Percentiles rank a stretch among this genome's conserved stretches.
phyloP scores from a whole-genome alignment of 2,329 filamentous ascomycete genomes.

The Gnomoniopsis sp. region DNA sequence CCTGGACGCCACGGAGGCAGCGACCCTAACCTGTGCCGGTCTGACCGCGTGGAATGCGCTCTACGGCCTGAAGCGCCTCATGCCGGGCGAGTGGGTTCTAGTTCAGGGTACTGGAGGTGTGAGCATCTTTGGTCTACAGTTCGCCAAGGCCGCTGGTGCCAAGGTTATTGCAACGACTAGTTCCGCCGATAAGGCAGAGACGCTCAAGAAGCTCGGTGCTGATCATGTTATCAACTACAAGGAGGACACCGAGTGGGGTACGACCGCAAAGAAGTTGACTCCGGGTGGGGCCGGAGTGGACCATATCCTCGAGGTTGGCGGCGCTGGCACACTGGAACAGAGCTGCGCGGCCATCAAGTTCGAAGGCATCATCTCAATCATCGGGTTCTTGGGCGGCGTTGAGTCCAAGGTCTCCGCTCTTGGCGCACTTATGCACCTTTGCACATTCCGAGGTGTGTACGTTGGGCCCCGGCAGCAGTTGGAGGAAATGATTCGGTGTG shows the following conservation, averaged over 20 bases:
- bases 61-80: conserved; percentile 51
- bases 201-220: conserved; percentile 49
- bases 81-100: conserved; percentile 56
- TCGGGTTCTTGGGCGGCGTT: conserved; percentile 41
- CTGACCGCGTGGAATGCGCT: conserved; percentile 66
- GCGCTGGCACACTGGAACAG: conserved; percentile 46
- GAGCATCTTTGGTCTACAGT: conserved; percentile 61
- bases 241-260: conserved; percentile 49
- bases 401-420: conserved; percentile 48
- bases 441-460: conserved; percentile 37
- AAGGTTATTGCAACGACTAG: conserved; percentile 57
- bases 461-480: conserved; percentile 38
- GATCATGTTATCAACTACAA: conserved; percentile 57
- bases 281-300: conserved; percentile 44
- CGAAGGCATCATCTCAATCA: conserved; percentile 33
- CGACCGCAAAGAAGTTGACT: conserved; percentile 47
- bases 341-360: conserved; percentile 27
- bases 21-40: conserved; percentile 56
- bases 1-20: conserved; percentile 50
- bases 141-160: conserved; percentile 46
- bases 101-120: conserved; percentile 72
- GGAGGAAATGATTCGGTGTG: conserved; percentile 39
- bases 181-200: conserved; percentile 43
- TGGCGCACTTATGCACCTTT: conserved; percentile 40
- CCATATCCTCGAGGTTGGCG: conserved; percentile 55